Conservation (phyloP, 768 basidiomycete genomes). For the Clitopilus hobsonii region DNA sequence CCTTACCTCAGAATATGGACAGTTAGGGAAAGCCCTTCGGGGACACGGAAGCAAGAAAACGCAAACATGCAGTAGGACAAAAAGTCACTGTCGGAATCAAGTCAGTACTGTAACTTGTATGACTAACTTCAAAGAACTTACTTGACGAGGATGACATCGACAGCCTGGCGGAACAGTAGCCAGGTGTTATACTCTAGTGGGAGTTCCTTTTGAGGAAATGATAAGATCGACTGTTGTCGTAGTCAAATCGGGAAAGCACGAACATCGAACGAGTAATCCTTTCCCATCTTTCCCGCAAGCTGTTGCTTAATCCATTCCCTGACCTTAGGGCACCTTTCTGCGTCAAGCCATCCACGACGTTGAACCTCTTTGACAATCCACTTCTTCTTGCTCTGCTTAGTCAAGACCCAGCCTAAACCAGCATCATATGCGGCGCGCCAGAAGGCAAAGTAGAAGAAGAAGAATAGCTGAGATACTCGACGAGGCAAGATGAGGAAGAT, state of each 20-base stretch:
- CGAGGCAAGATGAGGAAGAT: constrained; percentile 67
- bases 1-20: constrained; percentile 74
- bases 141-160: constrained; percentile 96
- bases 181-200: constrained; percentile 95
- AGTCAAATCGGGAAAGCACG: background rate
- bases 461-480: constrained; percentile 54
- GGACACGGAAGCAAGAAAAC: constrained; percentile 87
- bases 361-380: constrained; percentile 88
- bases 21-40: constrained; percentile 63
- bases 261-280: constrained; percentile 88
- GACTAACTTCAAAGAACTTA: constrained; percentile 30
- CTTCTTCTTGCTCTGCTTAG: constrained; percentile 91
- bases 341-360: constrained; percentile 86
- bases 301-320: constrained; percentile 84
- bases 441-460: constrained; percentile 87
- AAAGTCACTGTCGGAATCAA: constrained; percentile 72
- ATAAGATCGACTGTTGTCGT: constrained; percentile 3
- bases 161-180: constrained; percentile 93
- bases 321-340: constrained; percentile 51
- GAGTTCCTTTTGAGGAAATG: constrained; percentile 51
- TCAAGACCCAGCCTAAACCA: constrained; percentile 90
- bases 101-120: constrained; percentile 1
- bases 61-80: constrained; percentile 94
- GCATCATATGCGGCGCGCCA: constrained; percentile 92
- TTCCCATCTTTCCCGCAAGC: constrained; percentile 89